These are phyloP conservation scores for Aspergillus clavatus DNA, from an alignment of 2,329 filamentous ascomycete genomes.

Conservation along the genomic window DNA sequence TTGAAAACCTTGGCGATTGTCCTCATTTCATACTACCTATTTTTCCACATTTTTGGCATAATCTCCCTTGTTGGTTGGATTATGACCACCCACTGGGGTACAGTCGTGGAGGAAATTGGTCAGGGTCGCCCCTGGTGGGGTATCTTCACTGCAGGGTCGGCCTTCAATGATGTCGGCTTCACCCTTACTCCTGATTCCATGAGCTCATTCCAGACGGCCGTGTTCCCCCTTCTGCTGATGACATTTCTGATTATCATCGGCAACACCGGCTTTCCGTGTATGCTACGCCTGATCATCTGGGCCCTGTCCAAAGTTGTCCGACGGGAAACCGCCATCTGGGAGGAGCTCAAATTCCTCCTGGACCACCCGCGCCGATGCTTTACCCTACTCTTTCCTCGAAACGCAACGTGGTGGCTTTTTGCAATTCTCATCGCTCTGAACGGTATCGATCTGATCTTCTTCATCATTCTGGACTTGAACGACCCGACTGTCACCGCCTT, in stretches of 20 bases:
- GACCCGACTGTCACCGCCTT: slow-evolving; percentile 63
- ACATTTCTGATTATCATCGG: slow-evolving; percentile 88
- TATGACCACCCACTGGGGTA: slow-evolving; percentile 56
- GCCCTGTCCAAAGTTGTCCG: slow-evolving; percentile 63
- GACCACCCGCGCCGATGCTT: slow-evolving; percentile 96
- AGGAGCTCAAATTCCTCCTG: slow-evolving; percentile 83
- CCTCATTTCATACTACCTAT: slow-evolving; percentile 72
- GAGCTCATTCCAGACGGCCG: slow-evolving; percentile 75
- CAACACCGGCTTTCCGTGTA: slow-evolving; percentile 91
- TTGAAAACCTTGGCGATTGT: slow-evolving; percentile 79
- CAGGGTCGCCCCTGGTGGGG: slow-evolving; percentile 79
- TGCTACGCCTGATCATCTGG: slow-evolving; percentile 94
- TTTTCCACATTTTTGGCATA: slow-evolving; percentile 73
- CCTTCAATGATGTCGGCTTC: slow-evolving; percentile 94
- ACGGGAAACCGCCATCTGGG: slow-evolving; percentile 67
- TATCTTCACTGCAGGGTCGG: slow-evolving; percentile 79
- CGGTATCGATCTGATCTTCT: slow-evolving; percentile 79
- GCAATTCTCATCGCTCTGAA: slow-evolving; percentile 79
- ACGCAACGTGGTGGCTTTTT: slow-evolving; percentile 94
- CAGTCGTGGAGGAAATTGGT: slow-evolving; percentile 57
- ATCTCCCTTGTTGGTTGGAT: slow-evolving; percentile 79
- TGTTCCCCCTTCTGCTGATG: slow-evolving; percentile 70
- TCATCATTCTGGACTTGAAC: slow-evolving; percentile 84
- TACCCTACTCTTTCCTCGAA: slow-evolving; percentile 83
- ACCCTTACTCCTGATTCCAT: slow-evolving; percentile 92